Base-by-base conservation (phyloP, 2,329 filamentous ascomycete species). In the Dothiorella sarmentorum region DNA sequence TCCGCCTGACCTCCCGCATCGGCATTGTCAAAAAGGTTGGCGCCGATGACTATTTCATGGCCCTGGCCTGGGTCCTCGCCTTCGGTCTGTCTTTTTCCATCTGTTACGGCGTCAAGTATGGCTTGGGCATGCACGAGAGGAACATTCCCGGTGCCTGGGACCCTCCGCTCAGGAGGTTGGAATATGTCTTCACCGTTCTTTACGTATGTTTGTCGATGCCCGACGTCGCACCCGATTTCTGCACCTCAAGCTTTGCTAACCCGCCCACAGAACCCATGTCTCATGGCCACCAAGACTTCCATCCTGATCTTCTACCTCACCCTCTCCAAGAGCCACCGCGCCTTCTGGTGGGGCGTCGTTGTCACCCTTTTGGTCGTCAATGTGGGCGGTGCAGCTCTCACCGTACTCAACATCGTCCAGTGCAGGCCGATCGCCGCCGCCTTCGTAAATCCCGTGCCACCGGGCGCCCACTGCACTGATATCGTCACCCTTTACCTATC, bases 211-310 rank as follows among this genome's bases (percentile, higher is more conserved):
- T 53, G 10, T 73, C 49, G 57, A 61, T 58, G 29, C 40, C 31
- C 38, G 29, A 31, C 40, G 37, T 11, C 37, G 17, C 37, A 22
- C 37, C 2, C n/a, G 20, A 43, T 43, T 43, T 40, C 20, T 7
- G 13, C 18, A 33, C 44, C 17, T 60, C 64, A 56, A 49, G 33
- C 37, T 18, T 4, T 40, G 49, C 49, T 53, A 20, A 53, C 27
- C 18, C 24, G 4, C n/a, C 4, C 9, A 13, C 66, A 92, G 86
- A 95, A 96, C 69, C 91, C 91, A 11, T 88, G 90, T 3, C 79
- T 96, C 58, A 95, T 96, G 90, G 86, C 88, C 2, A 91, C 90
- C 52, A 97, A 97, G 75, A 91, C 90, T 0, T 95, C 91, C n/a
- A 90, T 97, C 66, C 80, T 97, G 60, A 81, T 94, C 56, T 97